Percentiles rank a stretch among this genome's conserved stretches.
Conservation (phyloP, 306 rosid species). For the Biancaea sappan region DNA sequence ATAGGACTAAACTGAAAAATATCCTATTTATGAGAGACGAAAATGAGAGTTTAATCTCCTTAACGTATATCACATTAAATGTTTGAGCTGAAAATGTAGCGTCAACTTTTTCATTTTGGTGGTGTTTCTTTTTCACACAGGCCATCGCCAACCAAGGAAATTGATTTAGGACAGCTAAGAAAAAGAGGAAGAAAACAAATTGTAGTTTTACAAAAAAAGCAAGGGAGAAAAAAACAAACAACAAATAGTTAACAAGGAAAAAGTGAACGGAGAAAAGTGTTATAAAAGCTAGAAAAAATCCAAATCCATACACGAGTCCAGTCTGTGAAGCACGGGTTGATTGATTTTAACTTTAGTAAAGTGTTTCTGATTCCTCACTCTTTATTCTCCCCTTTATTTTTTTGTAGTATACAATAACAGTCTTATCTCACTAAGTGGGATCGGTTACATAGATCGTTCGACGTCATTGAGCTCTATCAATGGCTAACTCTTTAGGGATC, state of each 20-base stretch:
- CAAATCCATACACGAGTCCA: background rate
- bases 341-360: constrained; percentile 16
- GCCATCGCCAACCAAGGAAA: background rate
- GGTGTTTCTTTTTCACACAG: background rate
- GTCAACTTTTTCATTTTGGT: background rate
- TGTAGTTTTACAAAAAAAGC: background rate
- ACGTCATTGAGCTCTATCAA: no score
- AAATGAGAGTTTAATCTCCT: no score
- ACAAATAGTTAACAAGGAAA: background rate
- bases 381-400: no score
- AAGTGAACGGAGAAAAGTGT: background rate
- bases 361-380: background rate
- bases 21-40: no score
- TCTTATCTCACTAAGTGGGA: no score
- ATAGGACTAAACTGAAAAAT: no score
- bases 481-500: no score
- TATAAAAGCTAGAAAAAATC: constrained; percentile 12
- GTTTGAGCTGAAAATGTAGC: background rate
- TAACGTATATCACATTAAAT: background rate
- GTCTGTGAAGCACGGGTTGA: constrained; percentile 1
- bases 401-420: no score
- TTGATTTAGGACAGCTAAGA: background rate
- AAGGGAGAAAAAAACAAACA: background rate
- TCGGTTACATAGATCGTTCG: no score
- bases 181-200: background rate